Evolutionary conservation across 805 yeast species (phyloP).

Genomic region (Hermanozyma aechmeae): DNA sequence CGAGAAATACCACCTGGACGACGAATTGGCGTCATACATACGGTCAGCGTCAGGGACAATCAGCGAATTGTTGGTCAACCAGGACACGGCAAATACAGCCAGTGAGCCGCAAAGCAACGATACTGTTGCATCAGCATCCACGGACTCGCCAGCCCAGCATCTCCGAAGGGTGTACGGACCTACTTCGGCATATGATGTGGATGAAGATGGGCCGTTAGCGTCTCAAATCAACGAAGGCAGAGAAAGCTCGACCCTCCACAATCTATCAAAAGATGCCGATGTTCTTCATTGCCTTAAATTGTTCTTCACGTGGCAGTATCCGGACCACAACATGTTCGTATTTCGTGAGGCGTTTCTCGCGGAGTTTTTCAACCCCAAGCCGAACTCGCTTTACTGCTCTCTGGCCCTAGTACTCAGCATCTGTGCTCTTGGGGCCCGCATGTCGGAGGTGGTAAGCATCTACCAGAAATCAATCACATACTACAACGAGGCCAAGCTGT

Average conservation of each 20-base stretch:
- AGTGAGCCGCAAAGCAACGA: background rate
- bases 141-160: too few relatives aligned
- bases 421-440: slow-evolving; percentile 49
- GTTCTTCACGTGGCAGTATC: slow-evolving; percentile 60
- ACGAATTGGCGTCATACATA: background rate
- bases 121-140: background rate
- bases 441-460: slow-evolving; percentile 35
- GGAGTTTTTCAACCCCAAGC: slow-evolving; percentile 51
- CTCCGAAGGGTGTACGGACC: slow-evolving; percentile 36
- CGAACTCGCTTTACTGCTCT: slow-evolving; percentile 45
- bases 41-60: background rate
- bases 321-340: slow-evolving; percentile 54
- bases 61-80: background rate
- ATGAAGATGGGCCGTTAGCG: background rate
- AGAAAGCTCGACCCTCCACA: slow-evolving; percentile 5
- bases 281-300: slow-evolving; percentile 27
- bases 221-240: too few relatives aligned
- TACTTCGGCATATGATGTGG: slow-evolving; percentile 30
- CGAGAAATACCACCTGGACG: slow-evolving; percentile 5
- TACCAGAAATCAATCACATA: slow-evolving; percentile 32
- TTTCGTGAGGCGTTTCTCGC: slow-evolving; percentile 53
- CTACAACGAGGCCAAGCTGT: slow-evolving; percentile 38
- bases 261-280: slow-evolving; percentile 8
- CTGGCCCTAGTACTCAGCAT: slow-evolving; percentile 44
- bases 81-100: too few relatives aligned